phyloP scores from a whole-genome alignment of 495 filamentous ascomycete species.

The Podospora anserina region DNA sequence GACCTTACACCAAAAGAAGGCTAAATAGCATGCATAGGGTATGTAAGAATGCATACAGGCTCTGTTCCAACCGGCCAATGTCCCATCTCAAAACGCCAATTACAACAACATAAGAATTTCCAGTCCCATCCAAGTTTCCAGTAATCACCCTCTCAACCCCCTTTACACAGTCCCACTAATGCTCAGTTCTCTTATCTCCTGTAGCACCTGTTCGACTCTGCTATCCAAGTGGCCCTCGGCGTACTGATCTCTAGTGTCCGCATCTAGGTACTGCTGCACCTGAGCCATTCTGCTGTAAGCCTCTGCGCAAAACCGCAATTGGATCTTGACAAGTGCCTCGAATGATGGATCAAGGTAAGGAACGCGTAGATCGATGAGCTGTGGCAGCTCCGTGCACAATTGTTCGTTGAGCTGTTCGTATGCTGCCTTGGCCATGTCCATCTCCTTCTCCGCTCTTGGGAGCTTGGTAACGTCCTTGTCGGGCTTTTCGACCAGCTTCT shows the following conservation, averaged over 20 bases:
- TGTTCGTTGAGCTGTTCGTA: constrained; percentile 98
- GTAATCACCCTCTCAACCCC: neutral
- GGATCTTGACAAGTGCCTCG: constrained; percentile 97
- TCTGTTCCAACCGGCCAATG: neutral
- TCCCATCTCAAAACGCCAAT: neutral
- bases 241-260: constrained; percentile 95
- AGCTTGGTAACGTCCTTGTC: constrained; percentile 97
- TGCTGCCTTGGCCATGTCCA: constrained; percentile 84
- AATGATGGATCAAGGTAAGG: constrained; percentile 96
- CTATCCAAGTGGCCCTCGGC: constrained; percentile 89
- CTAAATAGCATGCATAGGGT: neutral
- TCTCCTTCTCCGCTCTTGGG: constrained; percentile 88
- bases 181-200: constrained; percentile 94
- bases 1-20: neutral
- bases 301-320: constrained; percentile 94
- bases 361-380: constrained; percentile 93
- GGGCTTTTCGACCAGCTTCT: constrained; percentile 94
- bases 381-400: constrained; percentile 87
- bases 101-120: constrained; percentile 9
- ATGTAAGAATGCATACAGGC: neutral
- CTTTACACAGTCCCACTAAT: constrained; percentile 64
- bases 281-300: constrained; percentile 97
- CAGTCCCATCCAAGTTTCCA: neutral
- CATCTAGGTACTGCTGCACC: constrained; percentile 96
- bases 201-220: constrained; percentile 90